These are phyloP conservation scores for Lepidium didymum DNA, from an alignment of 345 rosid genomes.

Conservation along the genomic window DNA sequence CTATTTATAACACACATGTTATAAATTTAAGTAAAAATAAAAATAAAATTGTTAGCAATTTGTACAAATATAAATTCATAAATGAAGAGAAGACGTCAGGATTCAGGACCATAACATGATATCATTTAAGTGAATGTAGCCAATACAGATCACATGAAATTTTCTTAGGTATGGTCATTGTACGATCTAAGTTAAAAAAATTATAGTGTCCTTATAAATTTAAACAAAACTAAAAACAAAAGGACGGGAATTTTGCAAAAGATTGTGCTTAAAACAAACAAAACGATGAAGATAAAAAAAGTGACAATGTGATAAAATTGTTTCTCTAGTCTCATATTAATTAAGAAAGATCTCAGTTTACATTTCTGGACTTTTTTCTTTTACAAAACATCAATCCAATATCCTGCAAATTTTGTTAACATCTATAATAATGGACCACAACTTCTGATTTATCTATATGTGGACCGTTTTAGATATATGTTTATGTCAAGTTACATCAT, in stretches of 20 bases:
- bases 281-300: conserved; percentile 8
- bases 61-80: conserved; percentile 12
- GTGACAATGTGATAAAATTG: background rate
- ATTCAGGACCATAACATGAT: conserved; percentile 17
- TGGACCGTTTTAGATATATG: conserved; percentile 13
- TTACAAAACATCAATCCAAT: conserved; percentile 4
- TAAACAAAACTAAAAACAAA: conserved; percentile 21
- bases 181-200: conserved; percentile 12
- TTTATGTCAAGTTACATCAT: background rate
- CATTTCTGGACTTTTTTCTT: conserved; percentile 16
- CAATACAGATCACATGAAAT: conserved; percentile 27
- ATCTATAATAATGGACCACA: conserved; percentile 20
- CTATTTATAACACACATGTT: background rate
- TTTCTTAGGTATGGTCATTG: conserved; percentile 6
- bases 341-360: conserved; percentile 24
- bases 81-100: conserved; percentile 13
- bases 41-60: background rate
- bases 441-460: background rate
- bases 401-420: conserved; percentile 13
- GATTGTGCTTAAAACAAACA: conserved; percentile 13
- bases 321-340: conserved; percentile 17
- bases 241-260: background rate
- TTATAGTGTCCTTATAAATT: background rate
- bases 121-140: conserved; percentile 24
- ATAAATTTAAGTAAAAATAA: too few species aligned